phyloP scores from a whole-genome alignment of 2,329 filamentous ascomycete genomes.

The Verticillium nubilum region DNA sequence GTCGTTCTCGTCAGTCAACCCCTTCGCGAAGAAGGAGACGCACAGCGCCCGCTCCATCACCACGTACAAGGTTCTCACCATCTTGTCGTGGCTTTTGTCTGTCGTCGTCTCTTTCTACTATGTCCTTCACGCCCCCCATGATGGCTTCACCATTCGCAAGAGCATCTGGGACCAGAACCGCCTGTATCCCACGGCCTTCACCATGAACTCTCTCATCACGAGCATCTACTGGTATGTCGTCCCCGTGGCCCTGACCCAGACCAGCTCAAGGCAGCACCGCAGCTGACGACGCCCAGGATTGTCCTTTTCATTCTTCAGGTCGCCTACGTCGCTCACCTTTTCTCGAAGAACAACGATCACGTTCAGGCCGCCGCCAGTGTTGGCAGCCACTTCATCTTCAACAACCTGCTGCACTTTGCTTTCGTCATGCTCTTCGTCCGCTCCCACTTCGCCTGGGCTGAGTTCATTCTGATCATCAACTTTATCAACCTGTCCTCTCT shows the following conservation, averaged over 20 bases:
- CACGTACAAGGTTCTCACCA: constrained; percentile 71
- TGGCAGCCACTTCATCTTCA: constrained; percentile 77
- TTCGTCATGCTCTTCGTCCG: constrained; percentile 82
- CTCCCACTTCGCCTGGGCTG: constrained; percentile 67
- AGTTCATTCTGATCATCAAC: constrained; percentile 73
- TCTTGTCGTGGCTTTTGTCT: constrained; percentile 69
- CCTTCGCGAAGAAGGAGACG: constrained; percentile 66
- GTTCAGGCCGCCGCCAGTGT: constrained; percentile 70
- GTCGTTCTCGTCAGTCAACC: constrained; percentile 53
- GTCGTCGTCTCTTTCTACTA: constrained; percentile 72
- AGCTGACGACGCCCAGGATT: constrained; percentile 42
- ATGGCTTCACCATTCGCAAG: constrained; percentile 52
- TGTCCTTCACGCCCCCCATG: constrained; percentile 56
- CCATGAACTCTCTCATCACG: constrained; percentile 59
- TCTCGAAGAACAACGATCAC: constrained; percentile 56
- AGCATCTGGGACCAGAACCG: constrained; percentile 74
- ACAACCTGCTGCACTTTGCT: constrained; percentile 77
- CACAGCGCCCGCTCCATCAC: constrained; percentile 57
- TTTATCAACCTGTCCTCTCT: constrained; percentile 73
- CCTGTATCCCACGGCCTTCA: constrained; percentile 65
- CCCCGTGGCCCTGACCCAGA: not conserved
- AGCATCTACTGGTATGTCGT: constrained; percentile 68
- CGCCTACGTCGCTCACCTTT: constrained; percentile 72
- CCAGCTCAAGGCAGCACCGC: not conserved
- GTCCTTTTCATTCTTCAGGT: constrained; percentile 70